Conservation (phyloP, 2,329 filamentous ascomycete species). For the Monosporascus sp. region DNA sequence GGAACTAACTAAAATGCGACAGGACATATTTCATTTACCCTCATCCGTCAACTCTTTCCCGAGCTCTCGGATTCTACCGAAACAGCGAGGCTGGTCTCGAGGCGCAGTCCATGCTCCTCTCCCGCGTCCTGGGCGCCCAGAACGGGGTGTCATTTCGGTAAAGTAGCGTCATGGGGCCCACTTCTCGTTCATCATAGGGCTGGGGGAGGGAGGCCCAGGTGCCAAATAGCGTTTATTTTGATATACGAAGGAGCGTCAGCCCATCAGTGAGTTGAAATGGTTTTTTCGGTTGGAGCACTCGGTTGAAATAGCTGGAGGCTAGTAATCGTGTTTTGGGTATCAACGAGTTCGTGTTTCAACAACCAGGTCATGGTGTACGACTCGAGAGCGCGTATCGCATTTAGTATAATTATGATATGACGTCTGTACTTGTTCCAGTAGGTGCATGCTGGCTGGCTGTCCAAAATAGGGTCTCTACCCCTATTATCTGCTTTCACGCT, state of each 20-base stretch:
- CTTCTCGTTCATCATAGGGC: too few relatives aligned
- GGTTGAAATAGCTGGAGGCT: too few relatives aligned
- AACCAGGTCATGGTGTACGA: not conserved
- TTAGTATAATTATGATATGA: not conserved
- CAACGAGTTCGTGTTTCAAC: not conserved
- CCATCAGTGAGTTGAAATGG: too few relatives aligned
- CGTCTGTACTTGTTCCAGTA: not conserved
- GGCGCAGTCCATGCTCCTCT: slow-evolving; percentile 55
- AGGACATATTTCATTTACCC: slow-evolving; percentile 88
- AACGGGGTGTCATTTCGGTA: slow-evolving; percentile 43
- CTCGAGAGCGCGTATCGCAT: not conserved
- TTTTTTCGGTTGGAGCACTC: not conserved
- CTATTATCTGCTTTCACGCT: too few relatives aligned
- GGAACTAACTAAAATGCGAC: slow-evolving; percentile 2
- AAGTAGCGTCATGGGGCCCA: too few relatives aligned
- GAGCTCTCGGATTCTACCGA: slow-evolving; percentile 94
- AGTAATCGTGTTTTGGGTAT: not conserved
- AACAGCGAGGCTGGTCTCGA: slow-evolving; percentile 61
- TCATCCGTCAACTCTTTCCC: slow-evolving; percentile 93
- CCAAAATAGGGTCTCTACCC: too few relatives aligned
- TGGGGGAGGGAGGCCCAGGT: too few relatives aligned
- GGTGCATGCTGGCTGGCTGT: too few relatives aligned
- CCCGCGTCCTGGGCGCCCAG: slow-evolving; percentile 73
- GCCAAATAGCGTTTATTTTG: too few relatives aligned
- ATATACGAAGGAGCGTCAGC: too few relatives aligned